Conservation (phyloP, 2,329 filamentous ascomycete species). For the Chaetomiaceae sp. region DNA sequence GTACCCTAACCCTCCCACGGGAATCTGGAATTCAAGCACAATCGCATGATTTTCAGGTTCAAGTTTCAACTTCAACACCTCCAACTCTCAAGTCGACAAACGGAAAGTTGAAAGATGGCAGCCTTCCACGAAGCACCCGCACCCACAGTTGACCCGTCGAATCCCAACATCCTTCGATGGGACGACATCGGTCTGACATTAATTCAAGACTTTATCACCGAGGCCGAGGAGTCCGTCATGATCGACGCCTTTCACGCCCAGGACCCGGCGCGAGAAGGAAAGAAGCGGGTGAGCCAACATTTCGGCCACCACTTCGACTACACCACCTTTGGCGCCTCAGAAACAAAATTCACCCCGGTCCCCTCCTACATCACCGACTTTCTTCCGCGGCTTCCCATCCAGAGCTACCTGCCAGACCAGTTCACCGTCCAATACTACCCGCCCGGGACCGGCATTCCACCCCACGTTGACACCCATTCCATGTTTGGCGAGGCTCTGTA, state of each 20-base stretch:
- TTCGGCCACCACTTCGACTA: slow-evolving; percentile 26
- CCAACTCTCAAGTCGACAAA: neutral
- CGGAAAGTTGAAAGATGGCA: slow-evolving; percentile 2
- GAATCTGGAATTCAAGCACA: too few relatives aligned
- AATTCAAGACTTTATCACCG: slow-evolving; percentile 25
- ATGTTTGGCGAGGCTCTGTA: slow-evolving; percentile 42
- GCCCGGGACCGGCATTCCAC: slow-evolving; percentile 55
- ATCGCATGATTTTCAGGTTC: too few relatives aligned
- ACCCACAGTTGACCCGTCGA: slow-evolving; percentile 14
- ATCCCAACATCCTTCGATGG: slow-evolving; percentile 22
- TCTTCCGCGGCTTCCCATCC: slow-evolving; percentile 33
- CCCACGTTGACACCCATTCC: slow-evolving; percentile 55
- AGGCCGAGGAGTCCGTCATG: slow-evolving; percentile 22
- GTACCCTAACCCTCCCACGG: too few relatives aligned
- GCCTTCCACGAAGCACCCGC: slow-evolving; percentile 3
- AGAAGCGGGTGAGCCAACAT: slow-evolving; percentile 24
- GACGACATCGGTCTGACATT: slow-evolving; percentile 22
- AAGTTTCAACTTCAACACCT: too few relatives aligned
- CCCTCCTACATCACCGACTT: slow-evolving; percentile 23
- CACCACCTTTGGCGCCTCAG: slow-evolving; percentile 26
- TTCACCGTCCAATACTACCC: slow-evolving; percentile 58
- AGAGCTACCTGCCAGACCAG: slow-evolving; percentile 37
- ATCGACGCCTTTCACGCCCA: slow-evolving; percentile 23
- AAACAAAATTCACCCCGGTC: slow-evolving; percentile 19
- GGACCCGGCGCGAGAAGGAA: slow-evolving; percentile 10